Evolutionary conservation across 2,329 filamentous ascomycete species (phyloP), one percentile per base, ranked within the genome.

Genomic region (Colletotrichum abscissum): DNA sequence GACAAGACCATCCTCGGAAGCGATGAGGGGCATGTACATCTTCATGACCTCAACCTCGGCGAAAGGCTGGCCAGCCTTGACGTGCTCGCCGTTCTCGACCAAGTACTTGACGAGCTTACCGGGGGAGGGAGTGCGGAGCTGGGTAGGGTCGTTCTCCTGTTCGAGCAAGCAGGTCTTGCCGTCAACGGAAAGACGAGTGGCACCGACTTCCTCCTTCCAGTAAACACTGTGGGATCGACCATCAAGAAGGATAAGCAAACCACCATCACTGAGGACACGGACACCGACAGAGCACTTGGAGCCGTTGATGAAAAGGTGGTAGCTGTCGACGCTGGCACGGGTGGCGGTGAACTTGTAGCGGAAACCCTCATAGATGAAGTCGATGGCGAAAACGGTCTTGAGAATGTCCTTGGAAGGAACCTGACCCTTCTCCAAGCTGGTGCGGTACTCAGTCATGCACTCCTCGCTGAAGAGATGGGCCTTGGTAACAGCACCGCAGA

Each of bases 11-110:
- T 98, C 97, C 83, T 99, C 97, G 81, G 95, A 93, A 3, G 97
- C 94, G 74, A 99, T 90, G 68, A 99, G 89, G 80, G 97, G 97
- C 97, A 99, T 99, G 90, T 98, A 98, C 97, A 99, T 99, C 90
- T 99, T 99, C 97, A 99, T 99, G 85, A 99, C 97, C 86, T 99
- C 97, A 54, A 99, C 96, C 84, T 99, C 97, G 69, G 97, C 97
- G 80, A 95, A 99, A 42, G 96, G 88, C 84, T 98, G 94, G 70
- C 96, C 96, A 78, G 97, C 95, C 83, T 91, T 93, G 84, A 99
- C 92, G 82, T 99, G 97, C 78, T 95, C 90, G 74, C 97, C 97
- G 80, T 97, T 98, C 83, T 98, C 97, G 2, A 99, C 94, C 1
- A 95, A 94, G 85, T 97, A 99, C 86, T 98, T 98, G 86, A 99